Conservation (phyloP, 768 basidiomycete genomes). For the Rhodotorula babjevae region DNA sequence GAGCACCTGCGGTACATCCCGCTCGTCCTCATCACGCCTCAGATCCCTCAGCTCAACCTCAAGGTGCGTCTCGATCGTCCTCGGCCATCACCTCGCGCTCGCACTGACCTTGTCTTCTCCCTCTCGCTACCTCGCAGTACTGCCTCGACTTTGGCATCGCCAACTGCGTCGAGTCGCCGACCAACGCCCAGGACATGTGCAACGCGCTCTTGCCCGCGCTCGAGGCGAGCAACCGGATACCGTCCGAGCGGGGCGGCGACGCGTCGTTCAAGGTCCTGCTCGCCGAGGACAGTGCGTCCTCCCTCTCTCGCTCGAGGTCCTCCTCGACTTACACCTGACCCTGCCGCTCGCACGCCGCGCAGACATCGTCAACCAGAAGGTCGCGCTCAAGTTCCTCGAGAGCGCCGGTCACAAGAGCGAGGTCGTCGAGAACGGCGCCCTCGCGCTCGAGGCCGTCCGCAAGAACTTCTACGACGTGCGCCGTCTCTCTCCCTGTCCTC, state of each 20-base stretch:
- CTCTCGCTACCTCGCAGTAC: slow-evolving; percentile 18
- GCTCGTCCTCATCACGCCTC: slow-evolving; percentile 61
- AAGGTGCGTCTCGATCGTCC: slow-evolving; percentile 49
- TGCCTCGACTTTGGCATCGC: slow-evolving; percentile 61
- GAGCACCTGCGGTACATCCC: slow-evolving; percentile 96
- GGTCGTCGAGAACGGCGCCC: slow-evolving; percentile 92
- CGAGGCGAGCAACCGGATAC: slow-evolving; percentile 88
- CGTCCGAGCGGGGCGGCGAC: slow-evolving; percentile 78
- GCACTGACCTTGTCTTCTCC: neutral
- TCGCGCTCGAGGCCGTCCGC: slow-evolving; percentile 90
- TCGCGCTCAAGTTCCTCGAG: slow-evolving; percentile 93
- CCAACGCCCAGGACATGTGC: slow-evolving; percentile 78
- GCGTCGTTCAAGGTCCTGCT: slow-evolving; percentile 85
- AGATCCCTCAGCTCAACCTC: slow-evolving; percentile 43
- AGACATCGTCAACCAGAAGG: slow-evolving; percentile 70
- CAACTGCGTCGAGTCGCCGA: slow-evolving; percentile 87
- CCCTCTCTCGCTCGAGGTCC: neutral
- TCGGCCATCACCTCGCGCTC: slow-evolving; percentile 45
- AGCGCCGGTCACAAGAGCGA: slow-evolving; percentile 92
- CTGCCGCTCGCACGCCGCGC: neutral
- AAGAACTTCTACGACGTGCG: slow-evolving; percentile 47
- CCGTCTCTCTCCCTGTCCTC: neutral
- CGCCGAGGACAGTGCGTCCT: slow-evolving; percentile 71
- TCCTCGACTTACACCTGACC: no score
- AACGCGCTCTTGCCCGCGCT: slow-evolving; percentile 89